These are phyloP conservation scores for Paxillus ammoniavirescens DNA, from an alignment of 768 basidiomycete genomes.

Conservation along the genomic window DNA sequence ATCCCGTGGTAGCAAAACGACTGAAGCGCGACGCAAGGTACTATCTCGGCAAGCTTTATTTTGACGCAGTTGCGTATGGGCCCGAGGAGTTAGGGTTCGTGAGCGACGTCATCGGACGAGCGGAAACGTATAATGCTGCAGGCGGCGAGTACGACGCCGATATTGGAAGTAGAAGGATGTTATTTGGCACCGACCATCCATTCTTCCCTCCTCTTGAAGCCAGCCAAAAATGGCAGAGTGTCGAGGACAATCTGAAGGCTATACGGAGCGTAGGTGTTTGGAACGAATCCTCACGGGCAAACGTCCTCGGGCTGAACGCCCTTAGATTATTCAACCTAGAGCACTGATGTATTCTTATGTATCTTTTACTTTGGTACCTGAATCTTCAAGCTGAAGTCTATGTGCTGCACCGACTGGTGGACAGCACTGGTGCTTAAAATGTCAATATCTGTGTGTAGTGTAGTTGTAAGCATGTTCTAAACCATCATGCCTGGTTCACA, in stretches of 20 bases:
- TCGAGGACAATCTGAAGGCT: conserved; percentile 81
- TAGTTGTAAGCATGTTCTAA: conserved; percentile 1
- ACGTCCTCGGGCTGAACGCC: conserved; percentile 73
- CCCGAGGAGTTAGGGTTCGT: conserved; percentile 82
- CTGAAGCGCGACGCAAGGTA: conserved; percentile 81
- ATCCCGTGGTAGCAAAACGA: conserved; percentile 73
- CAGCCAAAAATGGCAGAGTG: conserved; percentile 78
- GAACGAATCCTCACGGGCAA: conserved; percentile 52
- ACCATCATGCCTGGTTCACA: conserved; percentile 15
- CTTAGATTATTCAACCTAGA: conserved; percentile 61
- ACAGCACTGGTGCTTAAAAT: conserved; percentile 89
- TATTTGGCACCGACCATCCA: conserved; percentile 89
- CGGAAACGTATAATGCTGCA: conserved; percentile 43
- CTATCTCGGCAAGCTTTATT: conserved; percentile 77
- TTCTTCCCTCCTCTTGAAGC: conserved; percentile 82
- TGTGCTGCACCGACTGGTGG: conserved; percentile 89
- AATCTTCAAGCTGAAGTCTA: conserved; percentile 97
- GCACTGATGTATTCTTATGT: conserved; percentile 15
- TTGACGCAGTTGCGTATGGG: conserved; percentile 89
- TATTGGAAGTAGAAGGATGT: conserved; percentile 55
- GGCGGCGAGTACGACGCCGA: conserved; percentile 31
- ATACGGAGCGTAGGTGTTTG: conserved; percentile 47
- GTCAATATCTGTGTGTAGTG: conserved; percentile 70
- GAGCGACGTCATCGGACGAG: conserved; percentile 64
- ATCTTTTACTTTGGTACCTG: conserved; percentile 53